phyloP scores from a whole-genome alignment of 2,329 filamentous ascomycete genomes.

The Tolypocladium capitatum region DNA sequence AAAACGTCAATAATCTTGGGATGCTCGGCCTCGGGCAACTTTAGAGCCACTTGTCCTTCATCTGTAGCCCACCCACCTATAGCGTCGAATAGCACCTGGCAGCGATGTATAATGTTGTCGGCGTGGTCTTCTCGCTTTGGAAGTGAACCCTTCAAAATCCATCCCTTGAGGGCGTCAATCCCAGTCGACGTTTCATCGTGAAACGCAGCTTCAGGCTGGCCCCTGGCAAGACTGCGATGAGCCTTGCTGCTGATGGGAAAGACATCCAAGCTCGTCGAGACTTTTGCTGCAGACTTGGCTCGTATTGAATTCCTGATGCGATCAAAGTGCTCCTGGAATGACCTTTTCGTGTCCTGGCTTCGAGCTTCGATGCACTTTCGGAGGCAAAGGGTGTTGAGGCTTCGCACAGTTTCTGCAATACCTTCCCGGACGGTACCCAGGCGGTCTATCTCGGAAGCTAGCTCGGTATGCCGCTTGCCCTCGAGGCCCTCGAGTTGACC shows the following conservation, averaged over 20 bases:
- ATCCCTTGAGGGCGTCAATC: conserved; percentile 3
- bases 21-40: neutral
- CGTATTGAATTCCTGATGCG: neutral
- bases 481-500: neutral
- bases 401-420: neutral
- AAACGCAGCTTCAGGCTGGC: conserved; percentile 1
- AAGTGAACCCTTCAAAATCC: conserved; percentile 3
- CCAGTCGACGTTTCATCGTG: conserved; percentile 2
- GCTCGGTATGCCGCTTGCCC: neutral
- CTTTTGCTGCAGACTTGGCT: too few species aligned
- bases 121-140: conserved; percentile 3
- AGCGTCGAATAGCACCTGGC: conserved; percentile 5
- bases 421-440: neutral
- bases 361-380: conserved; percentile 5
- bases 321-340: conserved; percentile 1
- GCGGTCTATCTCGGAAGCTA: neutral
- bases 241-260: conserved; percentile 7
- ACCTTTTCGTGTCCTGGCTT: neutral
- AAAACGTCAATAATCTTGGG: neutral
- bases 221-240: neutral
- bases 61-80: neutral
- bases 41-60: neutral
- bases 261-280: neutral
- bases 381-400: neutral
- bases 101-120: conserved; percentile 1